phyloP scores from a whole-genome alignment of 306 rosid species.

The Luffa acutangula region DNA sequence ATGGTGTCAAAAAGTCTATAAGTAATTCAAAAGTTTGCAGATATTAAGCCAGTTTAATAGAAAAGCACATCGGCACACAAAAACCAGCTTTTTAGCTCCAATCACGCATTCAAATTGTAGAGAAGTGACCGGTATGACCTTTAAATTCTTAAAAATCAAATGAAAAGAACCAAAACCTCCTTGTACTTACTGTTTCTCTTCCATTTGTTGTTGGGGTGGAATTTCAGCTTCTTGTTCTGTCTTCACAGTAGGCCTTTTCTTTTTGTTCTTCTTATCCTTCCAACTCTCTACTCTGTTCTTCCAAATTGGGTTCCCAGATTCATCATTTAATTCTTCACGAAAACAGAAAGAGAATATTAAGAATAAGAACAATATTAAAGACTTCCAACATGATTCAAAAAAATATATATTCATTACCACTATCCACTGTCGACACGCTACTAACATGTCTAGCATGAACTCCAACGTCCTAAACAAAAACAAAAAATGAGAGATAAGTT shows the following conservation, averaged over 20 bases:
- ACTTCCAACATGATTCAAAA: neutral
- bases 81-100: neutral
- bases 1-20: neutral
- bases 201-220: conserved; percentile 82
- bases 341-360: conserved; percentile 14
- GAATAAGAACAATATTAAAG: neutral
- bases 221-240: conserved; percentile 37
- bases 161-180: neutral
- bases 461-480: conserved; percentile 56
- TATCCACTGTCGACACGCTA: conserved; percentile 77
- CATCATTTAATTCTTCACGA: conserved; percentile 65
- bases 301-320: conserved; percentile 95
- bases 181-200: conserved; percentile 53
- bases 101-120: neutral
- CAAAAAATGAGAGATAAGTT: neutral
- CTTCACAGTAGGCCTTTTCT: conserved; percentile 56
- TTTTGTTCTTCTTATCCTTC: conserved; percentile 88
- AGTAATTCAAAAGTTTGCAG: neutral
- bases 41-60: neutral
- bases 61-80: neutral
- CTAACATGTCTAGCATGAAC: conserved; percentile 91
- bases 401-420: conserved; percentile 46
- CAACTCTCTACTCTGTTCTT: conserved; percentile 96
- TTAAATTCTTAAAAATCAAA: neutral
- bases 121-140: neutral